Evolutionary conservation across 2,329 filamentous ascomycete species (phyloP).

Genomic region (Trichoderma gracile): DNA sequence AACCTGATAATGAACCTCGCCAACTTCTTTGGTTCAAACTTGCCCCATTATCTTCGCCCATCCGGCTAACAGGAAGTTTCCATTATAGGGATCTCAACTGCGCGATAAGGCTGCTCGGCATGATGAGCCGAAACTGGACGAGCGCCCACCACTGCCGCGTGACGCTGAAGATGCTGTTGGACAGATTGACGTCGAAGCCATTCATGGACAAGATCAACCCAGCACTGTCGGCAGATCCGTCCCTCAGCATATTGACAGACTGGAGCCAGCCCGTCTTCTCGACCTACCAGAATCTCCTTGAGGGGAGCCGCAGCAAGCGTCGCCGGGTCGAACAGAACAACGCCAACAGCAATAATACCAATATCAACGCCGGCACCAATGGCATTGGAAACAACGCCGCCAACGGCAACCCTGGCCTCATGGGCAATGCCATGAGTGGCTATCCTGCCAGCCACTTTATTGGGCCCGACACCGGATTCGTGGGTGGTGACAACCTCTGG

Average conservation of each 20-base stretch:
- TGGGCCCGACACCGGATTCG: constrained; percentile 12
- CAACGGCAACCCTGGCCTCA: background rate
- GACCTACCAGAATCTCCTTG: constrained; percentile 20
- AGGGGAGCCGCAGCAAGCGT: constrained; percentile 18
- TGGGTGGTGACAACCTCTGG: constrained; percentile 12
- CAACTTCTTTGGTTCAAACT: fast-evolving
- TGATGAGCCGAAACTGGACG: constrained; percentile 24
- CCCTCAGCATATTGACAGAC: constrained; percentile 2
- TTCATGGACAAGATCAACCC: constrained; percentile 20
- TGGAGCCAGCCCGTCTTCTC: constrained; percentile 22
- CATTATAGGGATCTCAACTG: constrained; percentile 16
- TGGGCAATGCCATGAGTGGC: constrained; percentile 1
- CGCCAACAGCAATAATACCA: background rate
- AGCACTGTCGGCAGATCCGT: constrained; percentile 7
- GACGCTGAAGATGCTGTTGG: constrained; percentile 18
- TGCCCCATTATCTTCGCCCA: background rate
- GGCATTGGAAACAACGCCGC: background rate
- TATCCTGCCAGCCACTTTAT: constrained; percentile 20
- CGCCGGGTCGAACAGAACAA: background rate
- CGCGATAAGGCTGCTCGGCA: constrained; percentile 16
- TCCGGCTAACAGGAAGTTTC: background rate
- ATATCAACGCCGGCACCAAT: background rate
- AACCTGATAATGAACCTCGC: background rate
- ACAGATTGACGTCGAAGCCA: constrained; percentile 7
- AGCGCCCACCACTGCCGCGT: constrained; percentile 21